Evolutionary conservation across 192 early-diverging fungal genomes (phyloP), one percentile per base, ranked within the genome.

Genomic region (Umbelopsis ramanniana): DNA sequence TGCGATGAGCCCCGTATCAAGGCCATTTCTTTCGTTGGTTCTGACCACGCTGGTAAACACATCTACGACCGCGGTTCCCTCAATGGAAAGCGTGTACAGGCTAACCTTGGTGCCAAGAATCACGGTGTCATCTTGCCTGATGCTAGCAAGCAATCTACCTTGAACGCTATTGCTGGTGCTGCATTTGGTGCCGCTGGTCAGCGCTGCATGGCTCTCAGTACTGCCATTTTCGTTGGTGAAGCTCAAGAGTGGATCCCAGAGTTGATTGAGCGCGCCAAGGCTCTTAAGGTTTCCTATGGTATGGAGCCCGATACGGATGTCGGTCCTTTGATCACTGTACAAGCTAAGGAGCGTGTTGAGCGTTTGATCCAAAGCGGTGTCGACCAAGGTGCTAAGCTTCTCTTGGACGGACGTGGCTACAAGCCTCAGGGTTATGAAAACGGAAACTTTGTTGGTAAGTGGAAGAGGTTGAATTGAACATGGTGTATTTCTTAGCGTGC

Each of bases 171-270:
- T 47, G 84, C 90, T 35, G 96, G 97, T 21, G 95, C 97, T 37
- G 96, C 97, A 24, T 98, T 98, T 76, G 97, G 97, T 67, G 96
- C 96, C n/a, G 96, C 96, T 35, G 97, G 97, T 48, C 96, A 96
- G 84, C 91, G 97, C 15, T 98, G 97, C 83, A 98, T 98, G 97
- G 97, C 97, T 66, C 89, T 98, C 8, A 94, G 94, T 46, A 96
- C 95, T 19, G 90, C 85, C 1, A 86, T 98, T 29, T 95, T 97
- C 81, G 97, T 98, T 38, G 97, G 95, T 46, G 84, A 92, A 69
- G 78, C 95, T 29, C 80, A 85, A 66, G 83, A 92, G 15, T 97
- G 95, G 96, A 75, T 97, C 6, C 89, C 93, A 9, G 96, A 97
- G 73, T 84, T 98, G 37, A 91, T 92, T n/a, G 92, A 93, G 75